Evolutionary conservation across 1,139 yeast species (phyloP), one percentile per base, ranked within the genome.

Genomic region (Williopsis jadinii): DNA sequence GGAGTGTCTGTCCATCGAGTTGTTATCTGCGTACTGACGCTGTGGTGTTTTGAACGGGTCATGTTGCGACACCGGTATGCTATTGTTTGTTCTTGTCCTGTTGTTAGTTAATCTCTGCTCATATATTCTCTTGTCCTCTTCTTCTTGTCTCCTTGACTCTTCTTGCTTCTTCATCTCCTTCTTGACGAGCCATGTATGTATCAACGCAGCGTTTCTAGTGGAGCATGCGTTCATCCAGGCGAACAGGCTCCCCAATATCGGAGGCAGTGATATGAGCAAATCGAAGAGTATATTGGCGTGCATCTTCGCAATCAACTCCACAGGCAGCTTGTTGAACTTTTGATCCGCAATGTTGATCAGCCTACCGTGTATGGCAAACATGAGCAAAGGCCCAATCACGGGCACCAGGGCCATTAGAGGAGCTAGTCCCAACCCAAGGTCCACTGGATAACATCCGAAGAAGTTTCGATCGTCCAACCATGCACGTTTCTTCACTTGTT

Each of bases 151-250:
- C 30, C 27, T 39, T 28, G 12, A 3, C 9, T 37, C 37, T 19
- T 43, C 32, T 9, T 43, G 27, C 30, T 35, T 43, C 28, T 38
- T 37, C 32, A 45, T 32, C 35, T 51, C 58, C 28, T 37, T 35
- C 27, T 47, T 43, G 1, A 53, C 53, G 2, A 54, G 38, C 26
- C 37, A 40, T 6, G 52, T 71, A 58, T 79, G 87, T 8, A 86
- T 70, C 54, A 85, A 55, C 0, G 88, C 87, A 0, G 95, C 95
- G 60, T 88, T 90, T 53, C 95, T 67, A 0, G 96, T 84, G n/a
- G 95, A 84, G 55, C 95, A 84, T 1, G 81, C 84, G 59, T 85
- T 77, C 60, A 90, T 49, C 88, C 95, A 90, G 11, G 85, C 68
- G 45, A 87, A 74, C 37, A 87, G 62, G 3, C 79, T 68, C 1